Evolutionary conservation across 495 filamentous ascomycete species (phyloP).

Genomic region (Bathelium albidoporum): DNA sequence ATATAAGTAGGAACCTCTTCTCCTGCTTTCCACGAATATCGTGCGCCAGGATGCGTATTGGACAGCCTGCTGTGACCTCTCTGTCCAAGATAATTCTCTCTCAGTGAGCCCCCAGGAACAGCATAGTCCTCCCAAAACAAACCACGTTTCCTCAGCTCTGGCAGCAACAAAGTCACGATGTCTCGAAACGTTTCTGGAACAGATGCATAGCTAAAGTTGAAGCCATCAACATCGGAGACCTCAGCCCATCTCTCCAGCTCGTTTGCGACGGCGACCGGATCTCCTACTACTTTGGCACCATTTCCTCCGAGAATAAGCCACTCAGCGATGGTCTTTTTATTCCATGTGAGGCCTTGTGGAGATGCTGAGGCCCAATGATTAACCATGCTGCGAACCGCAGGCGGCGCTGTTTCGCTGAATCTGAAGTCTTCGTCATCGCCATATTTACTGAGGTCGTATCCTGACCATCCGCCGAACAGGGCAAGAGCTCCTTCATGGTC

Average conservation of each 20-base stretch:
- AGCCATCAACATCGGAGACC: slow-evolving; percentile 55
- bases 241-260: slow-evolving; percentile 50
- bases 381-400: slow-evolving; percentile 7
- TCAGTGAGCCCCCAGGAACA: slow-evolving; percentile 11
- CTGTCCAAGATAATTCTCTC: slow-evolving; percentile 13
- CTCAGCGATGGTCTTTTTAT: slow-evolving; percentile 13
- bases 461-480: slow-evolving; percentile 50
- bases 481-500: slow-evolving; percentile 47
- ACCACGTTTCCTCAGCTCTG: slow-evolving; percentile 11
- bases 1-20: not conserved
- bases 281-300: slow-evolving; percentile 6
- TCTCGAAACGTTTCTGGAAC: slow-evolving; percentile 8
- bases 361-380: slow-evolving; percentile 11
- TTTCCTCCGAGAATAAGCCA: slow-evolving; percentile 6
- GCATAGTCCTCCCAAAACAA: slow-evolving; percentile 16
- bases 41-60: not conserved
- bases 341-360: slow-evolving; percentile 18
- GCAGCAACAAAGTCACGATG: slow-evolving; percentile 8
- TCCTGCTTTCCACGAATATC: not conserved
- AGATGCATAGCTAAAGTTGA: slow-evolving; percentile 39
- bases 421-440: slow-evolving; percentile 42
- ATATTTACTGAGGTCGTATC: slow-evolving; percentile 44
- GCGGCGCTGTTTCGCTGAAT: slow-evolving; percentile 11
- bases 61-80: not conserved
- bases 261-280: slow-evolving; percentile 41